Evolutionary conservation across 1,284 basidiomycete genomes (phyloP), one percentile per base, ranked within the genome.

Genomic region (Boletellus deceptivus): DNA sequence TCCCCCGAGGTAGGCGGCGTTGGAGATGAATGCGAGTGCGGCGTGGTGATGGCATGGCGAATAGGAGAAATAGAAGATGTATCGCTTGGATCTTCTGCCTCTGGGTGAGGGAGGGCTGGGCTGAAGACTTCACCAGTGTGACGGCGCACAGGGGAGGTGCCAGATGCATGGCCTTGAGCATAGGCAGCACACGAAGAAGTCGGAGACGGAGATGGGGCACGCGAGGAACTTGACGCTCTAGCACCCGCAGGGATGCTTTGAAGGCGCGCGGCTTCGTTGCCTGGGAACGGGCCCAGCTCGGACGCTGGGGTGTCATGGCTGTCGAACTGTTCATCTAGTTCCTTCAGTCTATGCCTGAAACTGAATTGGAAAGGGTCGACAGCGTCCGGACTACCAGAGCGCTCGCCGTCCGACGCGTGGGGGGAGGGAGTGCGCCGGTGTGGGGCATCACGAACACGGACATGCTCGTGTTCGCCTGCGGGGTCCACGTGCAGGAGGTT

Each of bases 1-100:
- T 67, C 65, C 11, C 68, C 55, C n/a, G 65, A 70, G 47, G 68
- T 67, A 40, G 67, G 62, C 1, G 68, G 65, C 14, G 68, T 67
- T 35, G 68, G 62, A 3, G 68, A 70, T 40, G 65, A 67, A 40
- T 54, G 65, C 13, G 56, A 49, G 33, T 58, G 54, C 6, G 65
- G 65, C 13, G 68, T 67, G 16, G 64, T 63, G 13, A 70, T 67
- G 43, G 41, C 46, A 50, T 70, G 65, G 1, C 55, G 62, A 33
- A 56, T 31, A 22, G 67, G 64, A 14, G 68, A 69, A 39, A 54
- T 46, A 34, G 60, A 62, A 14, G 64, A 64, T 4, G 66, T 67
- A 3, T 54, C 55, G 13, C 46, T 54, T 34, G 46, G 49, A n/a
- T 43, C 53, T 20, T 56, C 68, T 3, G 22, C 53, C 40, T 65